phyloP scores from a whole-genome alignment of 2,329 filamentous ascomycete genomes.

The Alternaria angustiovoidea region DNA sequence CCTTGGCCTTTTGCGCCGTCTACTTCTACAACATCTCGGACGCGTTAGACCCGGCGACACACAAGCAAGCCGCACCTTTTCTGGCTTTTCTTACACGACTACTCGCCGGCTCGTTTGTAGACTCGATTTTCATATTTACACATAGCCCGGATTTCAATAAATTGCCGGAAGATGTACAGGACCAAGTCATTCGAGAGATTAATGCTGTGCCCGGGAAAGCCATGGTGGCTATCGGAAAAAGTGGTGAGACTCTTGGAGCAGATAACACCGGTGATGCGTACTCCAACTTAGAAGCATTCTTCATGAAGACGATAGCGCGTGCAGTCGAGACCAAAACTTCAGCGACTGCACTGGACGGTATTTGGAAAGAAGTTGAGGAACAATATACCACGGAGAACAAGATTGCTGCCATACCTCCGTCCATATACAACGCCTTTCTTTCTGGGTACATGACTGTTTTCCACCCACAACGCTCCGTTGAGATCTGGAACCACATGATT shows the following conservation, averaged over 20 bases:
- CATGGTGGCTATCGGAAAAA: constrained; percentile 20
- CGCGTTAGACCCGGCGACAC: constrained; percentile 22
- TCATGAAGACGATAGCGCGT: constrained; percentile 37
- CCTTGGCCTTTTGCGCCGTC: constrained; percentile 41
- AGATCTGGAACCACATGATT: constrained; percentile 66
- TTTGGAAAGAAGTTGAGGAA: constrained; percentile 35
- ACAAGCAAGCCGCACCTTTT: constrained; percentile 39
- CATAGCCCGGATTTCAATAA: constrained; percentile 17
- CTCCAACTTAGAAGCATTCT: constrained; percentile 33
- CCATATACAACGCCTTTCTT: constrained; percentile 58
- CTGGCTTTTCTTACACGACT: constrained; percentile 34
- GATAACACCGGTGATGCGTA: constrained; percentile 13
- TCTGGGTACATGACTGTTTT: constrained; percentile 57
- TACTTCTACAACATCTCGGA: constrained; percentile 43
- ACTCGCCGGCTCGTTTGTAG: constrained; percentile 32
- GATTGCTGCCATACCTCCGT: constrained; percentile 32
- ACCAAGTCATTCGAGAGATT: constrained; percentile 29
- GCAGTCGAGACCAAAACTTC: constrained; percentile 30
- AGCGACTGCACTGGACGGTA: constrained; percentile 20
- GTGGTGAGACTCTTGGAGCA: constrained; percentile 2
- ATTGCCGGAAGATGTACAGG: constrained; percentile 26
- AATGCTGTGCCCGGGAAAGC: constrained; percentile 35
- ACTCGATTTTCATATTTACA: constrained; percentile 21
- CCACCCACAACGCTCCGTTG: constrained; percentile 56
- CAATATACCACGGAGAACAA: constrained; percentile 25